Evolutionary conservation across 208 protist genomes (phyloP).

Genomic region (Trypanosoma theileri): DNA sequence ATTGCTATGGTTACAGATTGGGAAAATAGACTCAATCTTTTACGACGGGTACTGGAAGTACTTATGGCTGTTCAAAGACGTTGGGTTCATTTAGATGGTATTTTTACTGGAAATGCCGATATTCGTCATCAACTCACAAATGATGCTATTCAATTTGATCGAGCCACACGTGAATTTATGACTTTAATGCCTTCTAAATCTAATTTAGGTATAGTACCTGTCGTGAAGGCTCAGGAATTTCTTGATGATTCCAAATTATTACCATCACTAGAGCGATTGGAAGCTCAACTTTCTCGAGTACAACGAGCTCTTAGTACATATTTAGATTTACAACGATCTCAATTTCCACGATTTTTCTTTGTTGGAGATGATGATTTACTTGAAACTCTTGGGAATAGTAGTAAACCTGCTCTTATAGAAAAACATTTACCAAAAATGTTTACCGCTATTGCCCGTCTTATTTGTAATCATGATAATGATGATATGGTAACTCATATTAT

Average conservation of each 20-base stretch:
- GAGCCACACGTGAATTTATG: constrained; percentile 94
- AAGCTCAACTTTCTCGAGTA: constrained; percentile 90
- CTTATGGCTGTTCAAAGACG: constrained; percentile 95
- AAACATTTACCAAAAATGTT: constrained; percentile 99
- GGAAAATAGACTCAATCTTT: constrained; percentile 93
- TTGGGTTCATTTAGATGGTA: constrained; percentile 98
- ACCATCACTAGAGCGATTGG: constrained; percentile 90
- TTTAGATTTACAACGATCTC: constrained; percentile 95
- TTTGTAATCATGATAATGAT: constrained; percentile 39
- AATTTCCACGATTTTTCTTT: constrained; percentile 99
- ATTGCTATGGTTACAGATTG: constrained; percentile 73
- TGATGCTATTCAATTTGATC: constrained; percentile 93
- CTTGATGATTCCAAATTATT: constrained; percentile 92
- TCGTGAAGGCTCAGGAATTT: constrained; percentile 81
- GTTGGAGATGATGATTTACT: constrained; percentile 99
- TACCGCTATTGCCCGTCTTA: constrained; percentile 94
- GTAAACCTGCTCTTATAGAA: constrained; percentile 91
- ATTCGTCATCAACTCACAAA: constrained; percentile 95
- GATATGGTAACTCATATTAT: constrained; percentile 45
- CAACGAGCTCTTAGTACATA: constrained; percentile 98
- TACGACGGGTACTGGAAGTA: constrained; percentile 92
- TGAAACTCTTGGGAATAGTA: constrained; percentile 98
- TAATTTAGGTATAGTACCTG: constrained; percentile 33
- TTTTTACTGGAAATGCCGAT: constrained; percentile 95
- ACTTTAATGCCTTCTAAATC: constrained; percentile 90